Evolutionary conservation across 805 yeast species (phyloP).

Genomic region (Metschnikowia baotianmanensis): DNA sequence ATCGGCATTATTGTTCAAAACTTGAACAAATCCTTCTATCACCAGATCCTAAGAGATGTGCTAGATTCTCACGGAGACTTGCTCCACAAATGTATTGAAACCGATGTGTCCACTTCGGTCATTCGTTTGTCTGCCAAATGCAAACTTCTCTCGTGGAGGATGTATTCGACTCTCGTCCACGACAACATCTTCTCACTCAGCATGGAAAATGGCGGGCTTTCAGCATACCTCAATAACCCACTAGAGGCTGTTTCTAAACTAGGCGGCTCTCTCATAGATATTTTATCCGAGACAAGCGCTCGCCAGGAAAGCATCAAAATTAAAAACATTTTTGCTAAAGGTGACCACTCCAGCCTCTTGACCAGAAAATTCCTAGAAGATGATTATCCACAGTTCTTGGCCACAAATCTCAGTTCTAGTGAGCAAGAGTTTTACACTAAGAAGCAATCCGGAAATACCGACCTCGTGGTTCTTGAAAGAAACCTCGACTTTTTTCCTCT

Average conservation of each 20-base stretch:
- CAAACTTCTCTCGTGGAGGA: slow-evolving; percentile 46
- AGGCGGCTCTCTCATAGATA: slow-evolving; percentile 47
- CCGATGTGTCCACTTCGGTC: slow-evolving; percentile 6
- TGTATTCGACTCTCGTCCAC: slow-evolving; percentile 37
- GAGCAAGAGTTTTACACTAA: slow-evolving; percentile 37
- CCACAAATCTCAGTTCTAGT: slow-evolving; percentile 32
- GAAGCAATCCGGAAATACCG: slow-evolving; percentile 51
- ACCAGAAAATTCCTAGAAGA: slow-evolving; percentile 38
- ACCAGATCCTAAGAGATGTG: slow-evolving; percentile 28
- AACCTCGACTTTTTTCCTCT: slow-evolving; percentile 72
- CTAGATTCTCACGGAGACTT: slow-evolving; percentile 15
- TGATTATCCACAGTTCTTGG: slow-evolving; percentile 35
- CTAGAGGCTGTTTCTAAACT: slow-evolving; percentile 45
- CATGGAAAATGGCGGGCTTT: slow-evolving; percentile 32
- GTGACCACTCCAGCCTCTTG: slow-evolving; percentile 51
- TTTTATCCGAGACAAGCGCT: slow-evolving; percentile 37
- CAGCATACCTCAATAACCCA: slow-evolving; percentile 45
- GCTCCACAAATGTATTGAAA: slow-evolving; percentile 17
- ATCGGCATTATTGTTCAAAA: slow-evolving; percentile 34
- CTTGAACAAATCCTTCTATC: slow-evolving; percentile 31
- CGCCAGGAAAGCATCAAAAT: slow-evolving; percentile 35
- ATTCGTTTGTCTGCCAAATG: slow-evolving; percentile 36
- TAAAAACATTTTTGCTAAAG: slow-evolving; percentile 59
- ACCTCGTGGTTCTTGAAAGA: slow-evolving; percentile 77
- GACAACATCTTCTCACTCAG: slow-evolving; percentile 45